A percentile compares a stretch with the other conserved stretches of the same genome.
Conservation (phyloP, 768 basidiomycete species). For the Rossbeevera mucosa region DNA sequence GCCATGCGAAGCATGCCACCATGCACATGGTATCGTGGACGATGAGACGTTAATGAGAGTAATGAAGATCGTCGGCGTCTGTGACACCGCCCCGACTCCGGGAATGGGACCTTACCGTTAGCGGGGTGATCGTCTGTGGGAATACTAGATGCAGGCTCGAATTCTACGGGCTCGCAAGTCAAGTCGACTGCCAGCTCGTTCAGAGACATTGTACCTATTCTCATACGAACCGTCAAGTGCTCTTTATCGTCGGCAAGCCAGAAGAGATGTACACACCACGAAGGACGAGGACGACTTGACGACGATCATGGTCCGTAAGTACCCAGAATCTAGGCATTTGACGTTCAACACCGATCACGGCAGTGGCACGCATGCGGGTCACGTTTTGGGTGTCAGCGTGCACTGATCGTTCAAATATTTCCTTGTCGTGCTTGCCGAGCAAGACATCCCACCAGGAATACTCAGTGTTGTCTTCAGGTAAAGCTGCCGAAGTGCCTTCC, state of each 20-base stretch:
- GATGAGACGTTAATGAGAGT: conserved; percentile 16
- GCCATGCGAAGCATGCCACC: conserved; percentile 81
- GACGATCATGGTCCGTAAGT: conserved; percentile 71
- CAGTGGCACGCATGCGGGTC: conserved; percentile 48
- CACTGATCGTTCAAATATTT: conserved; percentile 70
- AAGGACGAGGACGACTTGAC: conserved; percentile 71
- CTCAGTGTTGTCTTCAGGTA: conserved; percentile 25
- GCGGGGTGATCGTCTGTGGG: conserved; percentile 22
- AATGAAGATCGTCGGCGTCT: conserved; percentile 24
- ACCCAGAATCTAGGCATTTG: conserved; percentile 86
- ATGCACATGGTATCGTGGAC: conserved; percentile 59
- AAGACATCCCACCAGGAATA: conserved; percentile 86
- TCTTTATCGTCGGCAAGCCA: background rate
- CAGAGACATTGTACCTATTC: conserved; percentile 73
- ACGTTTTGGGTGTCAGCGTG: conserved; percentile 23
- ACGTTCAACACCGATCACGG: conserved; percentile 60
- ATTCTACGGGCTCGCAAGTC: conserved; percentile 71
- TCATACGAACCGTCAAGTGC: conserved; percentile 2
- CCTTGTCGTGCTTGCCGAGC: conserved; percentile 74
- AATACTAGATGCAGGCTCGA: conserved; percentile 48
- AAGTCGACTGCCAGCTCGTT: conserved; percentile 85
- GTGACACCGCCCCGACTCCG: conserved; percentile 19
- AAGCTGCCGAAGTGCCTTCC: conserved; percentile 36
- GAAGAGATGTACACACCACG: conserved; percentile 40
- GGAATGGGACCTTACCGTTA: conserved; percentile 38